These are phyloP conservation scores for Alnus glutinosa DNA, from an alignment of 306 rosid species.

Conservation along the genomic window DNA sequence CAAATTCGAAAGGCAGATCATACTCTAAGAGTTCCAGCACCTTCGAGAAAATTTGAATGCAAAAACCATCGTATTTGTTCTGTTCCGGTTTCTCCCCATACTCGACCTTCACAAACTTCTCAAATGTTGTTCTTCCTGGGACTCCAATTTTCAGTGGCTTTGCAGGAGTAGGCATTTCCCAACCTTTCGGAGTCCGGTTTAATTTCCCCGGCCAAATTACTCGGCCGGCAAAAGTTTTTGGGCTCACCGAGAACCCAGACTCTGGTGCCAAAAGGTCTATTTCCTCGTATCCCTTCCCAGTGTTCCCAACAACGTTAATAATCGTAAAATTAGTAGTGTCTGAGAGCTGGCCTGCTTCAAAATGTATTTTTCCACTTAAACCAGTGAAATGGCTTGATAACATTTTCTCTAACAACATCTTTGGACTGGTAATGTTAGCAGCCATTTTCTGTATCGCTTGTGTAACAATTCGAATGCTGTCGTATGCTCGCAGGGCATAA, in stretches of 20 bases:
- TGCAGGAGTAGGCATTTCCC: constrained; percentile 52
- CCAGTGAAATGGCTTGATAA: constrained; percentile 47
- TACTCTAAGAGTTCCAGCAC: constrained; percentile 35
- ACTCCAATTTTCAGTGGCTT: constrained; percentile 58
- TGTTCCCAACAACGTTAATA: constrained; percentile 42
- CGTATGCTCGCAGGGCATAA: constrained; percentile 64
- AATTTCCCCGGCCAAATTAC: constrained; percentile 45
- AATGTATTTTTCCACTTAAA: constrained; percentile 61
- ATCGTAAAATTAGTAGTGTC: constrained; percentile 41
- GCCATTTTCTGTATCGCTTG: constrained; percentile 44
- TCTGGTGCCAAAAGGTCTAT: constrained; percentile 56
- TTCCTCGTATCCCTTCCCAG: constrained; percentile 40
- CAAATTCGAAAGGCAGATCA: constrained; percentile 41
- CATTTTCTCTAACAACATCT: constrained; percentile 23
- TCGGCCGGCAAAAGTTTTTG: no score
- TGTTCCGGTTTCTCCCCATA: constrained; percentile 16
- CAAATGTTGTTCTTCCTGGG: constrained; percentile 50
- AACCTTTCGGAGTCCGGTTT: constrained; percentile 48
- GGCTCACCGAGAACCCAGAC: constrained; percentile 30
- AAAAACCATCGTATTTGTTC: constrained; percentile 48
- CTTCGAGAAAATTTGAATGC: constrained; percentile 47
- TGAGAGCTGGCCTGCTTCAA: constrained; percentile 40
- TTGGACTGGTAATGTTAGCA: neutral
- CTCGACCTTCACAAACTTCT: constrained; percentile 54
- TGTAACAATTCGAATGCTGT: constrained; percentile 48